Evolutionary conservation across 805 yeast genomes (phyloP).

Genomic region (Grigorovia jiainica): DNA sequence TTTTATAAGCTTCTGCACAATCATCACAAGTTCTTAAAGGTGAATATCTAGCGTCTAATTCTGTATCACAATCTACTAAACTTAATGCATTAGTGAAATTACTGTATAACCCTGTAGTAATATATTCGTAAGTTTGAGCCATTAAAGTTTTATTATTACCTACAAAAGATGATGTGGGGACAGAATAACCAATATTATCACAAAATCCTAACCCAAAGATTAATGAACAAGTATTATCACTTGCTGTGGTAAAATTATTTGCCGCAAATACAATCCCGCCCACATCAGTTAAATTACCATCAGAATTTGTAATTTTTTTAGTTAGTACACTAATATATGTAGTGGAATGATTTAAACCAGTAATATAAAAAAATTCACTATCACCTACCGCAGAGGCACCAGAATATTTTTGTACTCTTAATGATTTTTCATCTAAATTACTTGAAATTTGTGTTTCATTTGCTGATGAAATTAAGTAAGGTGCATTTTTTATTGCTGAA

Average conservation of each 20-base stretch:
- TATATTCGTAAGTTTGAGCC: conserved; percentile 47
- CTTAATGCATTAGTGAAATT: conserved; percentile 72
- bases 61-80: conserved; percentile 65
- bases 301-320: conserved; percentile 30
- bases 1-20: conserved; percentile 60
- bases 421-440: conserved; percentile 9
- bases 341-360: conserved; percentile 52
- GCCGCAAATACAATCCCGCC: conserved; percentile 61
- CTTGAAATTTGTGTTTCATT: conserved; percentile 3
- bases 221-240: conserved; percentile 53
- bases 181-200: conserved; percentile 74
- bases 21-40: conserved; percentile 65
- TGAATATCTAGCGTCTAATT: conserved; percentile 57
- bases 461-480: conserved; percentile 27
- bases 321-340: conserved; percentile 57
- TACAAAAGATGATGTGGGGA: conserved; percentile 44
- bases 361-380: conserved; percentile 53
- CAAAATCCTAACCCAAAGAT: conserved; percentile 73
- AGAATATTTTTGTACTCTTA: conserved; percentile 24
- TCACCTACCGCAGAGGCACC: conserved; percentile 39
- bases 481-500: conserved; percentile 61
- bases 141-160: conserved; percentile 30
- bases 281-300: conserved; percentile 22
- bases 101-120: conserved; percentile 45
- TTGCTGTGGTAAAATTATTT: conserved; percentile 48